phyloP scores from a whole-genome alignment of 2,329 filamentous ascomycete species.

The Chaetomium sp. region DNA sequence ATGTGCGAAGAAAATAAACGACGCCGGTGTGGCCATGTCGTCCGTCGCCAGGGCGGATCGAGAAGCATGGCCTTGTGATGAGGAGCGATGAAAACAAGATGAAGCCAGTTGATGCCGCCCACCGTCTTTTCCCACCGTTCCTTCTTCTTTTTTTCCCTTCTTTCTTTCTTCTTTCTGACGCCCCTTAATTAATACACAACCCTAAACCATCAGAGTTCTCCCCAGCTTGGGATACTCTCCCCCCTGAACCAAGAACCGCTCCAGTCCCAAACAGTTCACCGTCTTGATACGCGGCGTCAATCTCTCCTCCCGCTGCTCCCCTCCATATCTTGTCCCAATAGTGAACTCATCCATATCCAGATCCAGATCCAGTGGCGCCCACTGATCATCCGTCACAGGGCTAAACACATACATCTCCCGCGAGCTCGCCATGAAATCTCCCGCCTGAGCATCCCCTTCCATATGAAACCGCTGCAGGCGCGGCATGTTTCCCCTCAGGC shows the following conservation, averaged over 20 bases:
- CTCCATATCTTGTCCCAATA: not conserved
- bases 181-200: too few relatives aligned
- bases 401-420: constrained; percentile 39
- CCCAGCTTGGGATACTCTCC: constrained; percentile 31
- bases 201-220: not conserved
- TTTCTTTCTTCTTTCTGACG: not conserved
- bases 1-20: too few relatives aligned
- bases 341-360: constrained; percentile 17
- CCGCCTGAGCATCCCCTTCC: constrained; percentile 41
- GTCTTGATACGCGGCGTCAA: constrained; percentile 20
- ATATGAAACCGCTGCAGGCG: constrained; percentile 38
- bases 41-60: not conserved
- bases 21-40: too few relatives aligned
- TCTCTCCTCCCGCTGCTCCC: constrained; percentile 16
- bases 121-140: too few relatives aligned
- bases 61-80: too few relatives aligned
- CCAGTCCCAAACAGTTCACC: constrained; percentile 34
- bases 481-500: constrained; percentile 32
- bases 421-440: constrained; percentile 31
- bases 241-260: constrained; percentile 35
- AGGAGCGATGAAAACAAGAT: too few relatives aligned
- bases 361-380: constrained; percentile 25
- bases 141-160: not conserved
- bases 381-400: constrained; percentile 36
- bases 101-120: too few relatives aligned